Evolutionary conservation across 2,329 filamentous ascomycete genomes (phyloP), one percentile per base, ranked within the genome.

Genomic region (Trichoderma breve): DNA sequence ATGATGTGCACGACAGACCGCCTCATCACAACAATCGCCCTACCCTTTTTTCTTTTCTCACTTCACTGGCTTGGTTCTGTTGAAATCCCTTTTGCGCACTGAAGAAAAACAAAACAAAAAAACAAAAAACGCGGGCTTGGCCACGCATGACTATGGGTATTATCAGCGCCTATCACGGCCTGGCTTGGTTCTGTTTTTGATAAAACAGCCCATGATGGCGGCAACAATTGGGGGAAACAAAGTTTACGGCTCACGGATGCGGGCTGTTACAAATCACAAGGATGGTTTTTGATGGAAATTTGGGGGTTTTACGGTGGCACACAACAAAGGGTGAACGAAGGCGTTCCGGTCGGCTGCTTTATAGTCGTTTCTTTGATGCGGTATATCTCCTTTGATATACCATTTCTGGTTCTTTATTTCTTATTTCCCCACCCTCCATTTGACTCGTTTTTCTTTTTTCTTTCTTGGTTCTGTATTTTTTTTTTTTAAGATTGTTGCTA

Each of bases 321-420:
- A 70, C 30, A 61, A 28, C 57, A 62, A 60, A 26, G 66, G 66
- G 67, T 71, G 57, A 60, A 78, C 73, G 76, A 74, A 71, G 75
- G 74, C 78, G 76, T 72, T 72, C 60, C 66, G 71, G 71, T 70
- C 58, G 67, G 60, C 26, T 61, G 39, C 58, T 65, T 73, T 73
- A 77, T 74, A 74, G 77, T 76, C 71, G 67, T 65, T 74, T 66
- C 24, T 67, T 67, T 36, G 21, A 15, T 70, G 57, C 39, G 12
- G 57, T 70, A 53, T 70, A 62, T 70, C 66, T 26, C 24, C 55
- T 26, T 26, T 36, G 66, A 53, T 53, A 39, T 70, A 53, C 57
- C 21, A 24, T n/a, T n/a, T 39, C 66, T 34, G 65, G 36, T 47
- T 53, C 15, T 51, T 61, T 34, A 68, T 70, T 34, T 60, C 55